Conservation (phyloP, 495 filamentous ascomycete genomes). For the Sabuloglossum arenarium region DNA sequence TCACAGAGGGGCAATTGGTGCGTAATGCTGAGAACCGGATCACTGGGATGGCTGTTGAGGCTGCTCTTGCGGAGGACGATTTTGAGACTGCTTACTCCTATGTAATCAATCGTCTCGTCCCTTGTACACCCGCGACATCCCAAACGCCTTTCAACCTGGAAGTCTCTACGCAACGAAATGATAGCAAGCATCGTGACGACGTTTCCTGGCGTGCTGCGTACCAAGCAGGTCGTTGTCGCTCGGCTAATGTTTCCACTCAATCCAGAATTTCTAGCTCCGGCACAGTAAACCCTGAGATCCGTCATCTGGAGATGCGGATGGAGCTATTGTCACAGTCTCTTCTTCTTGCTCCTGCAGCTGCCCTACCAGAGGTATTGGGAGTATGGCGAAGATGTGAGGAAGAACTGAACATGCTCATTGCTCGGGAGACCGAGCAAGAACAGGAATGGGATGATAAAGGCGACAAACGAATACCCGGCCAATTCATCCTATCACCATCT, state of each 20-base stretch:
- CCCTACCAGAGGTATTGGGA: slow-evolving; percentile 66
- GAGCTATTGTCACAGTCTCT: slow-evolving; percentile 78
- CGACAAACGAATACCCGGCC: slow-evolving; percentile 45
- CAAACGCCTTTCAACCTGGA: slow-evolving; percentile 11
- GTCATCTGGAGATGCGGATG: slow-evolving; percentile 62
- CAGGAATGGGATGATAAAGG: slow-evolving; percentile 49
- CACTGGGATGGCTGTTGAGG: slow-evolving; percentile 71
- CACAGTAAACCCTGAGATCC: slow-evolving; percentile 33
- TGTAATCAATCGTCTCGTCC: slow-evolving; percentile 44
- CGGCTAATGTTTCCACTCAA: slow-evolving; percentile 18
- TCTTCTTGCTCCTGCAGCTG: slow-evolving; percentile 53
- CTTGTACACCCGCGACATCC: slow-evolving; percentile 8
- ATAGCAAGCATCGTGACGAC: slow-evolving; percentile 34
- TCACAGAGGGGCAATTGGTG: slow-evolving; percentile 3
- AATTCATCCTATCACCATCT: slow-evolving; percentile 24
- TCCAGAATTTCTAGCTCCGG: slow-evolving; percentile 22
- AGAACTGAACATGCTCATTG: slow-evolving; percentile 47
- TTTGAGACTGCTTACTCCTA: slow-evolving; percentile 97
- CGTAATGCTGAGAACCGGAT: slow-evolving; percentile 39
- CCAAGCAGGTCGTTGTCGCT: slow-evolving; percentile 60
- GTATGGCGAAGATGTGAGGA: slow-evolving; percentile 78
- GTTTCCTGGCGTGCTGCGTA: slow-evolving; percentile 87
- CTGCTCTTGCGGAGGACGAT: slow-evolving; percentile 68
- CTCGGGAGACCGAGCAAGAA: slow-evolving; percentile 53
- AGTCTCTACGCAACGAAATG: background rate